Evolutionary conservation across 352 stramenopile species (phyloP), one percentile per base, ranked within the genome.

Genomic region (Phytophthora vignae): DNA sequence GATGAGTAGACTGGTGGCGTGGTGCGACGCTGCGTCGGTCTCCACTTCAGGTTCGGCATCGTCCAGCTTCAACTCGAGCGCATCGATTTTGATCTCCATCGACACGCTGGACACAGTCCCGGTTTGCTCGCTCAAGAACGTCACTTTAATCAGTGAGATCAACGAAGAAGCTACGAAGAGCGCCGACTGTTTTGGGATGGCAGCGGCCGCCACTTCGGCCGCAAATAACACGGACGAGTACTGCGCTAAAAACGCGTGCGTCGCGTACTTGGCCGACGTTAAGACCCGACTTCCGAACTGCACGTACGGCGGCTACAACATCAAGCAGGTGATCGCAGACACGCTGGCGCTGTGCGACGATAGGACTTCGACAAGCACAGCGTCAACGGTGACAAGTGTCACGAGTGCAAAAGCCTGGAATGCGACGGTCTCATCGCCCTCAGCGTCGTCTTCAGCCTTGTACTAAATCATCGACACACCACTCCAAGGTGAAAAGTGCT

Each of bases 181-280:
- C 14, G 59, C 44, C 2, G 66, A 73, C 31, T 74, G 67, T n/a
- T 50, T 68, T 12, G 66, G 66, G n/a, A 73, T 58, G 29, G 58
- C 38, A n/a, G 66, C 58, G 5, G n/a, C 50, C 3, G 49, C 38
- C 38, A 56, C 27, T 14, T 36, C 38, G 3, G 33, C 42, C 8
- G 64, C n/a, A n/a, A n/a, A 4, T 3, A 56, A 2, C 50, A 55
- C 50, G 15, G 31, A 21, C 2, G 40, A 10, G 6, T 73, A 46
- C 36, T 73, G 66, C 15, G 46, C 14, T 10, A 22, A 69, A 14
- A 42, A 63, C 33, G 53, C 53, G 22, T 73, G 67, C 53, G 33
- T 69, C 21, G 53, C 67, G 6, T 59, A 55, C 21, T 29, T 73
- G 59, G 58, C 33, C 15, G 53, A 68, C 17, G 4, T 69, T 15